phyloP scores from a whole-genome alignment of 2,329 filamentous ascomycete genomes.

The Ophiostoma montium region DNA sequence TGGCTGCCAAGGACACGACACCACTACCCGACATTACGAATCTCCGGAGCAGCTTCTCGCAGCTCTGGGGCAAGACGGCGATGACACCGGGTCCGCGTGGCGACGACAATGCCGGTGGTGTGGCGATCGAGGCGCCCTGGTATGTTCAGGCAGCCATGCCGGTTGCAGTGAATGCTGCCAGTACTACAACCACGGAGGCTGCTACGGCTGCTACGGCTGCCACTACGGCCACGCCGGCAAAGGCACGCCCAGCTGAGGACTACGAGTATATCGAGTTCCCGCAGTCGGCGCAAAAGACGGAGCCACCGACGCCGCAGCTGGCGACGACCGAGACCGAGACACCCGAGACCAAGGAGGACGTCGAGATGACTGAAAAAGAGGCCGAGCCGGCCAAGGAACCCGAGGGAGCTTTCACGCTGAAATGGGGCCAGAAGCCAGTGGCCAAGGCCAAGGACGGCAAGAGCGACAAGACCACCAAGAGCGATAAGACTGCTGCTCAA shows the following conservation, averaged over 20 bases:
- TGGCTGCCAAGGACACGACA: conserved; percentile 14
- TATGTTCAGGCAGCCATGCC: conserved; percentile 12
- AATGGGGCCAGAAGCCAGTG: conserved; percentile 8
- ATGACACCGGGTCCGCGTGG: conserved; percentile 1
- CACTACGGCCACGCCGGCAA: neutral
- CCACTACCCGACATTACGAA: conserved; percentile 18
- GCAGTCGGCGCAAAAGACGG: conserved; percentile 2
- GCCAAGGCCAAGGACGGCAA: neutral
- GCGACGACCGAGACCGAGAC: conserved; percentile 14
- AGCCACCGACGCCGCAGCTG: neutral
- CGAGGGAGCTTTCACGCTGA: conserved; percentile 9
- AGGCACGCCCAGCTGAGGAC: neutral
- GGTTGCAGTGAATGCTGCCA: too few relatives aligned
- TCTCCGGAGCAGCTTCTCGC: conserved; percentile 31
- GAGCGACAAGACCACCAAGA: conserved; percentile 6
- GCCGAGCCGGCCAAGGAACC: neutral
- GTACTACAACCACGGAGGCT: neutral
- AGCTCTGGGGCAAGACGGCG: conserved; percentile 21
- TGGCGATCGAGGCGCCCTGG: conserved; percentile 12
- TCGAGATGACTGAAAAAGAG: conserved; percentile 10
- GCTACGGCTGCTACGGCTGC: neutral
- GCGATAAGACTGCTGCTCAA: neutral
- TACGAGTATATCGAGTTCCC: conserved; percentile 11
- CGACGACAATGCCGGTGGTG: neutral
- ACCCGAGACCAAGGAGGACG: conserved; percentile 24